Conservation (phyloP, 805 yeast genomes). For the Spathaspora passalidarum region DNA sequence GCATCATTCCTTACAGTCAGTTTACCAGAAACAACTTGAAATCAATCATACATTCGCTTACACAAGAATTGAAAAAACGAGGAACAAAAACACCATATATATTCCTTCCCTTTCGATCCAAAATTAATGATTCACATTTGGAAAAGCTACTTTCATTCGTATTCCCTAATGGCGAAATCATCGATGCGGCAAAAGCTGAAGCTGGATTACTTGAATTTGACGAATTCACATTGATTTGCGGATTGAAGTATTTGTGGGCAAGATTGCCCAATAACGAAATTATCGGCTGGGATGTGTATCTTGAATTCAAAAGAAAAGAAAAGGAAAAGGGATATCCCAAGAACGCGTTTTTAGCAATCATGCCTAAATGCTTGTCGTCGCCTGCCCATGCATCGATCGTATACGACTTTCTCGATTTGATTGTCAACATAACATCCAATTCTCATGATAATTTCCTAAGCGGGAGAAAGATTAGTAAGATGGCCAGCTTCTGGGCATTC, state of each 20-base stretch:
- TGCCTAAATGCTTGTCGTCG: constrained; percentile 81
- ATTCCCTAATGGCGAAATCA: constrained; percentile 56
- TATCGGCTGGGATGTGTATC: constrained; percentile 83
- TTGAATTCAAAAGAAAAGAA: constrained; percentile 64
- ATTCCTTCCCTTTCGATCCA: constrained; percentile 74
- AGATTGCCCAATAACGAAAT: constrained; percentile 76
- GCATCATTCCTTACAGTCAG: constrained; percentile 23
- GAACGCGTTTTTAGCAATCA: constrained; percentile 70
- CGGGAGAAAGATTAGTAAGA: constrained; percentile 74
- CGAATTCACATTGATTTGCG: constrained; percentile 68
- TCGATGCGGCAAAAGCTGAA: constrained; percentile 27
- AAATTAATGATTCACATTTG: constrained; percentile 58
- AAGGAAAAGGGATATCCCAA: constrained; percentile 63
- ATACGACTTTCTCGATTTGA: constrained; percentile 78
- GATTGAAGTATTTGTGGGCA: constrained; percentile 83
- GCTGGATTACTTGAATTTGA: constrained; percentile 48
- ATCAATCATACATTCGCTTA: constrained; percentile 64
- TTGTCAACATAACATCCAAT: constrained; percentile 75
- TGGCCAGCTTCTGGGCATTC: constrained; percentile 91
- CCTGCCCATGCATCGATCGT: constrained; percentile 89
- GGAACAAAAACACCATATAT: constrained; percentile 74
- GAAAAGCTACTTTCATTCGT: constrained; percentile 54
- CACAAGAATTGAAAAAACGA: constrained; percentile 66
- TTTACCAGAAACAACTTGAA: constrained; percentile 66
- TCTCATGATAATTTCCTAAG: constrained; percentile 74